Evolutionary conservation across 2,329 filamentous ascomycete genomes (phyloP), one percentile per base, ranked within the genome.

Genomic region (Bipolaris bicolor): DNA sequence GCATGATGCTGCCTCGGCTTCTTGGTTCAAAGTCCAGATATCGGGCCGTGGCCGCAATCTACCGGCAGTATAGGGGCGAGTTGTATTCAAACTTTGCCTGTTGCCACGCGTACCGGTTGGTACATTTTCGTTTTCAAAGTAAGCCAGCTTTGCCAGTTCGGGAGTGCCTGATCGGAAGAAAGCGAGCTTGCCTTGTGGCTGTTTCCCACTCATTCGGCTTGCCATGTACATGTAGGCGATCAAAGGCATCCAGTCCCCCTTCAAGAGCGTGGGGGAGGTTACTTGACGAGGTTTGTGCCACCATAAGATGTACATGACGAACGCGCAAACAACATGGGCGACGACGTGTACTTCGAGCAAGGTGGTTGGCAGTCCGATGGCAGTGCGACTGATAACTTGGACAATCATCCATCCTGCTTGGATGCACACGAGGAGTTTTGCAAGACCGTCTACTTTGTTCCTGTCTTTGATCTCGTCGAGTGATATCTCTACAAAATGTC

Each of bases 281-380:
- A 70, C 55, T 11, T 66, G 48, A 11, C 58, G 47, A 33, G 72
- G 72, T 48, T 74, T 72, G 36, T 73, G 44, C 71, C 68, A 72
- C 70, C 70, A 75, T 3, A 70, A n/a, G 2, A 62, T 33, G 40
- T 72, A 75, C 2, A 75, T 64, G 3, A 69, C 47, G 3, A 76
- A 43, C 9, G 70, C 66, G 46, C 72, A 71, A 6, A 69, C 7
- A 41, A 65, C 45, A 58, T 69, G 73, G 55, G 90, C 85, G 37
- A 90, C 76, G 15, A 87, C 78, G 58, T 88, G 84, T 5, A 86
- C 71, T 50, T 88, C 83, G 48, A 90, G 79, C 4, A 93, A 72
- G 16, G 84, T 82, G 5, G 73, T 60, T 2, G 69, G 61, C 7
- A 71, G 37, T 5, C 57, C 33, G n/a, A 22, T 20, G 11, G 46